Percentiles rank a stretch among this genome's conserved stretches.
These are phyloP conservation scores for Cyathus pygmaeus DNA, from an alignment of 1,284 basidiomycete species.

Conservation along the genomic window DNA sequence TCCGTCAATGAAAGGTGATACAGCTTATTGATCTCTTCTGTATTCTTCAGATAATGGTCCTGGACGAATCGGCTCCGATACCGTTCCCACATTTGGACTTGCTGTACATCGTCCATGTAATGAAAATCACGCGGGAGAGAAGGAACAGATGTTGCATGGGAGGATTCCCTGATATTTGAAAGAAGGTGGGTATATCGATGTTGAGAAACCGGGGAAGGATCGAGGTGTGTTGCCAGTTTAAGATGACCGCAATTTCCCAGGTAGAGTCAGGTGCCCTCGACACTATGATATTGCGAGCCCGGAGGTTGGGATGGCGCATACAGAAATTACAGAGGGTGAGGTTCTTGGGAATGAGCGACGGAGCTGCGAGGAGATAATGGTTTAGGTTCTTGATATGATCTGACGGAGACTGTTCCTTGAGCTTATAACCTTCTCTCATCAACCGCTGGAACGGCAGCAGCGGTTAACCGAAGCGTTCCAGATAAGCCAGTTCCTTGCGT, in stretches of 20 bases:
- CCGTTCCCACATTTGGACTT: conserved; percentile 36
- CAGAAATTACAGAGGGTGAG: conserved; percentile 43
- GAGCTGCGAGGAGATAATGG: conserved; percentile 49
- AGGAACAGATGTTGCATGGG: conserved; percentile 42
- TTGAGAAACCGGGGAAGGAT: conserved; percentile 61
- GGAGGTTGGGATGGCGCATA: conserved; percentile 59
- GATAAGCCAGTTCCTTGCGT: conserved; percentile 60
- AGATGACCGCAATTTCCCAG: conserved; percentile 43
- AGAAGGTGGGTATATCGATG: conserved; percentile 50
- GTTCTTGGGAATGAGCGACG: conserved; percentile 48
- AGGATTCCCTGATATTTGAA: conserved; percentile 57
- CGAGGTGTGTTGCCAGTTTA: conserved; percentile 56
- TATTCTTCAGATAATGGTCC: conserved; percentile 56
- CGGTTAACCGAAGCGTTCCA: conserved; percentile 59
- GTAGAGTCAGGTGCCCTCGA: conserved; percentile 44
- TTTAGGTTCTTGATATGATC: conserved; percentile 51
- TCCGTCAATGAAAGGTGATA: conserved; percentile 51
- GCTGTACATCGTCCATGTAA: conserved; percentile 41
- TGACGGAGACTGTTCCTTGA: conserved; percentile 59
- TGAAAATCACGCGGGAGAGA: conserved; percentile 52
- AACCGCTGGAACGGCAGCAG: conserved; percentile 56
- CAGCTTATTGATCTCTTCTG: conserved; percentile 52
- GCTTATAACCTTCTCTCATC: conserved; percentile 56
- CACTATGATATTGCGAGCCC: conserved; percentile 50
- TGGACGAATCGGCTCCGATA: conserved; percentile 56